A percentile compares a stretch with the other conserved stretches of the same genome.
Conservation (phyloP, 495 filamentous ascomycete species). For the Barbatosphaeria neglecta region DNA sequence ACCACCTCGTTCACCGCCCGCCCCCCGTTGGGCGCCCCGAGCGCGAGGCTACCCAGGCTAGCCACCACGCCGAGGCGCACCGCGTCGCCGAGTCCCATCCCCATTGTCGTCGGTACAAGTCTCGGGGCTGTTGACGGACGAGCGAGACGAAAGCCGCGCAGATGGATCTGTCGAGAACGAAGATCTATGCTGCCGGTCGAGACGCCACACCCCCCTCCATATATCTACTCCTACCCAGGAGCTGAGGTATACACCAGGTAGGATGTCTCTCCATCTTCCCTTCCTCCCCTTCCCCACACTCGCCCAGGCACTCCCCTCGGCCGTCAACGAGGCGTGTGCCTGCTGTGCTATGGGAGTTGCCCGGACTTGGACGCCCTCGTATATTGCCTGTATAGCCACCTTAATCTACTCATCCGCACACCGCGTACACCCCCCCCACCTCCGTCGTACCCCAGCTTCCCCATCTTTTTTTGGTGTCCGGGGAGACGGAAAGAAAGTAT, state of each 20-base stretch:
- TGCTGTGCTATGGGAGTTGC: background rate
- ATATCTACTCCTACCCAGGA: background rate
- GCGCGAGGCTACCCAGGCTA: conserved; percentile 10
- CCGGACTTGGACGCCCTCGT: background rate
- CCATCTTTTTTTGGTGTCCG: background rate
- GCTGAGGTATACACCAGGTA: background rate
- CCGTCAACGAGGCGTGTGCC: no score
- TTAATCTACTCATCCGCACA: no score
- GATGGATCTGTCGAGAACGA: no score
- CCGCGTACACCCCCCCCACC: no score
- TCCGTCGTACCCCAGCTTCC: background rate
- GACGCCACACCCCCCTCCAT: no score
- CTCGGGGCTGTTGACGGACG: no score
- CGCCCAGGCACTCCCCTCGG: background rate
- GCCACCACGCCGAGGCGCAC: conserved; percentile 5
- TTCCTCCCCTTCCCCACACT: background rate
- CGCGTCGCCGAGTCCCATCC: conserved; percentile 10
- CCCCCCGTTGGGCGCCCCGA: background rate
- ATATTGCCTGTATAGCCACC: conserved; percentile 1
- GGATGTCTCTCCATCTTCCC: background rate
- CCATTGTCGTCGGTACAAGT: no score
- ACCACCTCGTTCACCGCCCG: conserved; percentile 2
- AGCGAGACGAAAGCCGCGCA: background rate
- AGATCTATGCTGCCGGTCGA: no score
- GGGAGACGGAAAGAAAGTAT: no score